Base-by-base conservation (phyloP, 148 eudicot genomes). In the Chenopodium berlandieri region DNA sequence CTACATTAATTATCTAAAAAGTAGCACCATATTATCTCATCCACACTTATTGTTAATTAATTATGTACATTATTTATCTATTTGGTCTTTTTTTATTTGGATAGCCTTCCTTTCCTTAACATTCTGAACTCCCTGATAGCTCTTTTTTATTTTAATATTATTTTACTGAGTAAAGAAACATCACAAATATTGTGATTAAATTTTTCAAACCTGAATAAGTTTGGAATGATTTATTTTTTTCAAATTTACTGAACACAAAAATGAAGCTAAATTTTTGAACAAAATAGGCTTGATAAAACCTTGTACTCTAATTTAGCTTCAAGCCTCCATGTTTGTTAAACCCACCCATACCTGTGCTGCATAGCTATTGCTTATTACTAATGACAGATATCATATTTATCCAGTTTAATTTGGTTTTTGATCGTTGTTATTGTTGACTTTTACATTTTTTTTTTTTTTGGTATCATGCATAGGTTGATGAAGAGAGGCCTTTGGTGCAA, bases 401-500 rank as follows among this genome's bases (percentile, higher is more conserved):
- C 22, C 12, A 17, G 31, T 16, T 5, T 4, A 16, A 5, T 68
- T 75, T 46, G 47, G 31, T 23, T 16, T 4, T 34, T 68, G 46
- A 34, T 34, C 30, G 9, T 7, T 37, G 16, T 16, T 23, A 37
- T 34, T 80, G 74, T 31, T 71, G 75, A 73, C 73, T 67, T 79
- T 30, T 80, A 68, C 44, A 5, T 37, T 37, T 0, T 37, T 37
- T 23, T 23, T 37, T 37, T 37, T 6, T 37, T 37, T 6, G 44
- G 44, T 78, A 44, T 67, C 32, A 32, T 60, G 14, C 84, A 73
- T 81, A 94, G 98, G 90, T 62, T 83, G 94, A 96, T 84, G 99
- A 94, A 80, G 98, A 96, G 89, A 88, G 90, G 81, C 99, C 98
- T 77, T 94, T 96, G 83, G 84, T 92, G 76, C 85, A 84, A 6